These are phyloP conservation scores for Cryomyces minteri DNA, from an alignment of 495 filamentous ascomycete species.

Conservation along the genomic window DNA sequence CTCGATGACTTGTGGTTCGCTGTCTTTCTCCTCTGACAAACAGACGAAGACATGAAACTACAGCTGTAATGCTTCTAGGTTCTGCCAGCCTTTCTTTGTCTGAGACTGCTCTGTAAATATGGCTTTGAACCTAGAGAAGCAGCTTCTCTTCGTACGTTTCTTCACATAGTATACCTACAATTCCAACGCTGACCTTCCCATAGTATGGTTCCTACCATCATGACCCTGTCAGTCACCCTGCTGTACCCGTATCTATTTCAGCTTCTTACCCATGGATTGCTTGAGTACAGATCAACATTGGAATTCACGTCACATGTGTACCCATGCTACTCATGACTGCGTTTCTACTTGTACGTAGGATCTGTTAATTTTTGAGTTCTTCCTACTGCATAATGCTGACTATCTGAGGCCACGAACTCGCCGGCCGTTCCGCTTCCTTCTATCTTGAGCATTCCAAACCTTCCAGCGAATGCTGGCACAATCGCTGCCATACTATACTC, in stretches of 20 bases:
- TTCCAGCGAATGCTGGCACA: conserved; percentile 68
- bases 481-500: conserved; percentile 53
- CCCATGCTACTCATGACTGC: conserved; percentile 64
- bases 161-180: background rate
- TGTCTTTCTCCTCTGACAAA: too few species aligned
- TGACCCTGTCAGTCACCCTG: conserved; percentile 38
- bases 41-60: too few species aligned
- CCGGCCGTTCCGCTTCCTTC: conserved; percentile 53
- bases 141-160: conserved; percentile 53
- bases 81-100: too few species aligned
- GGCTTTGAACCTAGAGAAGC: conserved; percentile 63
- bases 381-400: conserved; percentile 4
- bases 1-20: too few species aligned
- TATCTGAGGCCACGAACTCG: conserved; percentile 45
- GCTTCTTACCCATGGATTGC: conserved; percentile 1
- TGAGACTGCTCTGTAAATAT: conserved; percentile 21
- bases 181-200: conserved; percentile 9
- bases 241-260: background rate
- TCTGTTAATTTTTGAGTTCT: background rate
- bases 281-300: conserved; percentile 46
- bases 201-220: conserved; percentile 95
- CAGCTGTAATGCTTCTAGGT: too few species aligned
- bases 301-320: conserved; percentile 81
- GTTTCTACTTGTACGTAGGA: conserved; percentile 51
- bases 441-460: conserved; percentile 49